Evolutionary conservation across 176 grass and related monocot species (phyloP).

Genomic region (Rhipidocladum racemiflorum): DNA sequence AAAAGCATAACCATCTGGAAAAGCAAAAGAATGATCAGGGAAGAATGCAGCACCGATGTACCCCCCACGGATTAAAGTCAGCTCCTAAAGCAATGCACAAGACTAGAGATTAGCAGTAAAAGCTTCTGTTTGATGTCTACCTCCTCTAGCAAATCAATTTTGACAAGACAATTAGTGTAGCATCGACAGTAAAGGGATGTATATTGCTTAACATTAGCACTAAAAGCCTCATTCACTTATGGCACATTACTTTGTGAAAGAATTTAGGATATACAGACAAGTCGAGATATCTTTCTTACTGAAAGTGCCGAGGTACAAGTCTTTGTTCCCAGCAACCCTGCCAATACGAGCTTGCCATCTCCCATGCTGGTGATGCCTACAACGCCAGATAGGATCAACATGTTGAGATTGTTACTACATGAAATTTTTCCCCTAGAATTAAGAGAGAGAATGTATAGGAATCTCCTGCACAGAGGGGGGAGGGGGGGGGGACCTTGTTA

Average conservation of each 20-base stretch:
- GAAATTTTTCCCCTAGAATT: neutral
- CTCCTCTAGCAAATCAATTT: constrained; percentile 27
- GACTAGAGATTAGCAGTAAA: constrained; percentile 24
- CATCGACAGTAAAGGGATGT: constrained; percentile 3
- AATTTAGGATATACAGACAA: constrained; percentile 2
- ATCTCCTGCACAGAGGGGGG: neutral
- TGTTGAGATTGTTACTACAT: neutral
- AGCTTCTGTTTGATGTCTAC: neutral
- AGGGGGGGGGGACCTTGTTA: constrained; percentile 55
- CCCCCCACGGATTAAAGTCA: constrained; percentile 20
- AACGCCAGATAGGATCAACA: constrained; percentile 11
- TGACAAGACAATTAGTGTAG: constrained; percentile 39
- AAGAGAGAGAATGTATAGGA: neutral
- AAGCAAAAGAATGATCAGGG: constrained; percentile 68
- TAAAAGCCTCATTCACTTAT: constrained; percentile 43
- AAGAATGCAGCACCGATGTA: constrained; percentile 34
- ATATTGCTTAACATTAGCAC: constrained; percentile 1
- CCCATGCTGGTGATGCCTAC: constrained; percentile 94
- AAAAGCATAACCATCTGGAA: constrained; percentile 59
- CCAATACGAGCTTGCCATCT: constrained; percentile 97
- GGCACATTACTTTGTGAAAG: constrained; percentile 29
- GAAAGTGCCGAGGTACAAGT: constrained; percentile 96
- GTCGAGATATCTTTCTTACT: constrained; percentile 55
- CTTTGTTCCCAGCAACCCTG: constrained; percentile 95
- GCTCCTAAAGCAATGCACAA: constrained; percentile 11